These are phyloP conservation scores for Chondrostereum purpureum DNA, from an alignment of 1,284 basidiomycete genomes.

Conservation along the genomic window DNA sequence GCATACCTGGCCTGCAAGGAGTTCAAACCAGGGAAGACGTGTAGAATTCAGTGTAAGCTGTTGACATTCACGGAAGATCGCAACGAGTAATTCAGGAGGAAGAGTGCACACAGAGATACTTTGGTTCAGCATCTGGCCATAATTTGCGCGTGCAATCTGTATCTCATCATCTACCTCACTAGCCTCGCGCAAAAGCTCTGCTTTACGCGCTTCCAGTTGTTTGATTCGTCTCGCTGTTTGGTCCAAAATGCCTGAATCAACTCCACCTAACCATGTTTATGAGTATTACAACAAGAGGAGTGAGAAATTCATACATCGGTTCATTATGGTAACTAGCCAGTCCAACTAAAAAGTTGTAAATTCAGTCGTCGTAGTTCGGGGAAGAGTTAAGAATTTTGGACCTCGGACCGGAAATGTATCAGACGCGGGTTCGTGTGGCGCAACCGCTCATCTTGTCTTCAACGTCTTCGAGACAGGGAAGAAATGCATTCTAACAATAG, in stretches of 20 bases:
- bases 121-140: constrained; percentile 28
- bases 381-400: too few relatives aligned
- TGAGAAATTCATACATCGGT: too few relatives aligned
- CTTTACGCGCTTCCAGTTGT: constrained; percentile 18
- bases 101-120: constrained; percentile 26
- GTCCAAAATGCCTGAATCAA: not conserved
- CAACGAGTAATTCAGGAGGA: constrained; percentile 31
- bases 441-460: too few relatives aligned
- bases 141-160: constrained; percentile 19
- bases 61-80: constrained; percentile 29
- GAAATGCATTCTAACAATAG: too few relatives aligned
- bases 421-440: too few relatives aligned
- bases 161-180: constrained; percentile 25
- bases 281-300: too few relatives aligned
- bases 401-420: too few relatives aligned
- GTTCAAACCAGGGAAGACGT: constrained; percentile 21
- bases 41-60: constrained; percentile 12
- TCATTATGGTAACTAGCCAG: too few relatives aligned
- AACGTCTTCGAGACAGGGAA: too few relatives aligned
- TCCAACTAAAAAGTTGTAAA: too few relatives aligned
- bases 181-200: constrained; percentile 23
- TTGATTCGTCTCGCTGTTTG: constrained; percentile 1
- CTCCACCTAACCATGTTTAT: not conserved
- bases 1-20: constrained; percentile 32
- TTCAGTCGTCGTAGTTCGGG: too few relatives aligned